Conservation (phyloP, 139 green algal species). For the Micromonas pusilla region DNA sequence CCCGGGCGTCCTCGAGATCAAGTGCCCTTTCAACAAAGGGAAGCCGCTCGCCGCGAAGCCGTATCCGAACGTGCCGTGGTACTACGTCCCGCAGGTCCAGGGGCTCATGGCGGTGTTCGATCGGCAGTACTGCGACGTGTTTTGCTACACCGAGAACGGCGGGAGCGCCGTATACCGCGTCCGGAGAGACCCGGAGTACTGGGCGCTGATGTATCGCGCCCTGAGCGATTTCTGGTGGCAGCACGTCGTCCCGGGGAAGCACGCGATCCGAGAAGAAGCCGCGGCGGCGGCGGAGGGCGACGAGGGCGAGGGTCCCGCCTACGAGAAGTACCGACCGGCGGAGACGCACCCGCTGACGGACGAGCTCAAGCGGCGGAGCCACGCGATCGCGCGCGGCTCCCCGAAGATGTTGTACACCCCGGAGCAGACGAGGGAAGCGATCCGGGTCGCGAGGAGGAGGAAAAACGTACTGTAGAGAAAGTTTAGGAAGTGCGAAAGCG, state of each 20-base stretch:
- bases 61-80: conserved; percentile 43
- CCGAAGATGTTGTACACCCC: background rate
- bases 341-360: background rate
- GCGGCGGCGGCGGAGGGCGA: too few species aligned
- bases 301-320: background rate
- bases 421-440: background rate
- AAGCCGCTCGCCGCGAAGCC: conserved; percentile 40
- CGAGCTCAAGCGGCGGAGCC: background rate
- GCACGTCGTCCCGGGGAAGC: conserved; percentile 48
- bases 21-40: conserved; percentile 62
- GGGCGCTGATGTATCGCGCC: conserved; percentile 48
- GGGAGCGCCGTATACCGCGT: conserved; percentile 56
- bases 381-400: background rate
- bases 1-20: conserved; percentile 60
- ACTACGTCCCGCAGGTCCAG: conserved; percentile 67
- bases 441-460: background rate
- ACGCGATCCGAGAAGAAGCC: too few species aligned
- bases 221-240: conserved; percentile 68
- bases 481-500: too few species aligned
- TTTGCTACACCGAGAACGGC: conserved; percentile 52
- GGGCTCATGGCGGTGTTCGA: conserved; percentile 67
- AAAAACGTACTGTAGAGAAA: background rate
- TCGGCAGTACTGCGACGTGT: conserved; percentile 55
- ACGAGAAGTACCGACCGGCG: background rate
- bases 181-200: conserved; percentile 57